Evolutionary conservation across 768 basidiomycete species (phyloP).

Genomic region (Fistulinella prunicolor): DNA sequence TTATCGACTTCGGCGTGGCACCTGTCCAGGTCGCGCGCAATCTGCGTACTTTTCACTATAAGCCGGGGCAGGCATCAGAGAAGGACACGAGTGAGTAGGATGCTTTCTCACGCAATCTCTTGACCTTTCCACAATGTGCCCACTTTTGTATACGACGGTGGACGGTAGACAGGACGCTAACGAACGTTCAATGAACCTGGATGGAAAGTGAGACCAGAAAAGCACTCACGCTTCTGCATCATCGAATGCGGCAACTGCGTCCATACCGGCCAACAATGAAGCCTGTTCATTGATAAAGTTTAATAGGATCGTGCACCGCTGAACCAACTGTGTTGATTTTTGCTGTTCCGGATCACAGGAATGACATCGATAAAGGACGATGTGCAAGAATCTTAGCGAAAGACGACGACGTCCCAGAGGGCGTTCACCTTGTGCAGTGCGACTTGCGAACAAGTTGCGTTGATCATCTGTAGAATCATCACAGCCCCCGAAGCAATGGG

Average conservation of each 20-base stretch:
- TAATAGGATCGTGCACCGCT: constrained; percentile 41
- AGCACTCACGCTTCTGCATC: constrained; percentile 42
- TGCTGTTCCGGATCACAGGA: constrained; percentile 36
- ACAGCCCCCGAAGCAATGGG: constrained; percentile 47
- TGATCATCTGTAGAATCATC: constrained; percentile 43
- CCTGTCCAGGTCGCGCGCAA: constrained; percentile 43
- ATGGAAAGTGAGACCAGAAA: neutral
- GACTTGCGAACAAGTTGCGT: constrained; percentile 44
- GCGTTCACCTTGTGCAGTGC: constrained; percentile 45
- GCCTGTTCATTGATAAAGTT: constrained; percentile 40
- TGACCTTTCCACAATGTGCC: constrained; percentile 37
- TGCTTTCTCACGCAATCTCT: constrained; percentile 37
- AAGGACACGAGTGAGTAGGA: neutral
- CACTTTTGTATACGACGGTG: constrained; percentile 38
- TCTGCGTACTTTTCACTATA: constrained; percentile 45
- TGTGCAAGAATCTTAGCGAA: too few species aligned
- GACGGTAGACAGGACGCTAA: constrained; percentile 43
- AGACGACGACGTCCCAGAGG: neutral
- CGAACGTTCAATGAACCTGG: neutral
- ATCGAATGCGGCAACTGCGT: constrained; percentile 39
- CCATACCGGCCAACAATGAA: constrained; percentile 38
- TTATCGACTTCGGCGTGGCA: constrained; percentile 42
- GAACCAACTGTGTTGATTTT: constrained; percentile 41
- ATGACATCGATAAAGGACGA: too few species aligned
- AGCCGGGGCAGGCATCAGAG: constrained; percentile 4